Percentiles rank a stretch among this genome's conserved stretches.
These are phyloP conservation scores for Pneumocystis oryctolagi DNA, from an alignment of 1,139 yeast genomes.

Conservation along the genomic window DNA sequence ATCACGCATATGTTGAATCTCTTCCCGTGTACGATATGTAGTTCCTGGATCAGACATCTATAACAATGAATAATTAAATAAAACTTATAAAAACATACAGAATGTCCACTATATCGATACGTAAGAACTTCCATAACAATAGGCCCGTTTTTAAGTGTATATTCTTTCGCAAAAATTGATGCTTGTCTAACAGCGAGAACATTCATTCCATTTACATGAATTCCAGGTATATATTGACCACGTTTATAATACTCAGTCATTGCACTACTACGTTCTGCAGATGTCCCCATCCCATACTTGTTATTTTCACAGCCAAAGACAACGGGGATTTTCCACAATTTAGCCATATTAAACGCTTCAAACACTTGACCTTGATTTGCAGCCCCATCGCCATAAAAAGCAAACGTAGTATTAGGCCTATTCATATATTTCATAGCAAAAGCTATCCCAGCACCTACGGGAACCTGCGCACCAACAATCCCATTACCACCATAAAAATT, in stretches of 20 bases:
- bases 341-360: slow-evolving; percentile 97
- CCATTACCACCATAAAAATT: slow-evolving; percentile 99
- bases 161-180: slow-evolving; percentile 90
- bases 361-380: slow-evolving; percentile 98
- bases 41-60: slow-evolving; percentile 11
- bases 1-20: slow-evolving; percentile 97
- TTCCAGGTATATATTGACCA: slow-evolving; percentile 98
- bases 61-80: slow-evolving; percentile 31
- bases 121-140: slow-evolving; percentile 92
- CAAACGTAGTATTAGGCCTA: slow-evolving; percentile 67
- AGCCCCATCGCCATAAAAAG: slow-evolving; percentile 97
- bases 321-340: slow-evolving; percentile 92
- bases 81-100: slow-evolving; percentile 99
- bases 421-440: slow-evolving; percentile 90
- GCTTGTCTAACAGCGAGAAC: slow-evolving; percentile 90
- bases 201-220: slow-evolving; percentile 98
- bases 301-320: slow-evolving; percentile 94
- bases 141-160: slow-evolving; percentile 95
- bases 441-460: slow-evolving; percentile 93
- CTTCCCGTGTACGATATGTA: slow-evolving; percentile 62
- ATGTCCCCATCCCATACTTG: slow-evolving; percentile 99
- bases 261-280: slow-evolving; percentile 94
- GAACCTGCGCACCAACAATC: slow-evolving; percentile 98
- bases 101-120: slow-evolving; percentile 98
- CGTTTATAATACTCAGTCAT: slow-evolving; percentile 94